A percentile compares a stretch with the other conserved stretches of the same genome.
phyloP scores from a whole-genome alignment of 495 filamentous ascomycete species.

The Neurospora tetrasperma region DNA sequence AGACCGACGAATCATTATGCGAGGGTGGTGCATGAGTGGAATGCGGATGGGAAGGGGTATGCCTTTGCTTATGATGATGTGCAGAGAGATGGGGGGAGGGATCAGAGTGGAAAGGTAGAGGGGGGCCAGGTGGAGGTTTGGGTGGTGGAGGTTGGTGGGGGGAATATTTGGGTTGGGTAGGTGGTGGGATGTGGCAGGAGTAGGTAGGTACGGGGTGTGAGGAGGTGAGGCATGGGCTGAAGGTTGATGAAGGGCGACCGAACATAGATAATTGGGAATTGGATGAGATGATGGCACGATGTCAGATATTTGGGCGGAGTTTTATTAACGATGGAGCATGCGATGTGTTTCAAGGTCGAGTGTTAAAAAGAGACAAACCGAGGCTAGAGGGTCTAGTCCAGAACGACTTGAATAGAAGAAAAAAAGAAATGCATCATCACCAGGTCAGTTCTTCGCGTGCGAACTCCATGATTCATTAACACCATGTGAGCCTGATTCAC shows the following conservation, averaged over 20 bases:
- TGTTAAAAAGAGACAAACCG: neutral
- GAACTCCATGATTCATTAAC: too few relatives aligned
- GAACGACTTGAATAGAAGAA: neutral
- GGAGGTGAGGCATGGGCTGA: neutral
- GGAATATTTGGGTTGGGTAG: slow-evolving; percentile 16
- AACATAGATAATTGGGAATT: too few relatives aligned
- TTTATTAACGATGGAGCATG: neutral
- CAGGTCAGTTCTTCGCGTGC: too few relatives aligned
- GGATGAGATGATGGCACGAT: neutral
- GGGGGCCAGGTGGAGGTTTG: slow-evolving; percentile 49
- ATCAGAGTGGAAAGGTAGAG: slow-evolving; percentile 58
- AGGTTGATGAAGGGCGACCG: neutral
- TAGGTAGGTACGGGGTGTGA: neutral
- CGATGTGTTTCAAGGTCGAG: neutral
- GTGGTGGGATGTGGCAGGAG: neutral
- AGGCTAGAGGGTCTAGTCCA: neutral
- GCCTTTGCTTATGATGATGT: slow-evolving; percentile 80
- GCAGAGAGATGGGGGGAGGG: slow-evolving; percentile 44
- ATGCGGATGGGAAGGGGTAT: slow-evolving; percentile 59
- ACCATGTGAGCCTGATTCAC: too few relatives aligned
- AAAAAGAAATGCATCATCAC: neutral
- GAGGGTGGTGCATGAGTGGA: slow-evolving; percentile 54
- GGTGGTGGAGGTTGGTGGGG: slow-evolving; percentile 58
- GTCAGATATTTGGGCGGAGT: neutral
- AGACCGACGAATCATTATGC: slow-evolving; percentile 61